These are phyloP conservation scores for Skeletonema potamos DNA, from an alignment of 108 stramenopile species.

Conservation along the genomic window DNA sequence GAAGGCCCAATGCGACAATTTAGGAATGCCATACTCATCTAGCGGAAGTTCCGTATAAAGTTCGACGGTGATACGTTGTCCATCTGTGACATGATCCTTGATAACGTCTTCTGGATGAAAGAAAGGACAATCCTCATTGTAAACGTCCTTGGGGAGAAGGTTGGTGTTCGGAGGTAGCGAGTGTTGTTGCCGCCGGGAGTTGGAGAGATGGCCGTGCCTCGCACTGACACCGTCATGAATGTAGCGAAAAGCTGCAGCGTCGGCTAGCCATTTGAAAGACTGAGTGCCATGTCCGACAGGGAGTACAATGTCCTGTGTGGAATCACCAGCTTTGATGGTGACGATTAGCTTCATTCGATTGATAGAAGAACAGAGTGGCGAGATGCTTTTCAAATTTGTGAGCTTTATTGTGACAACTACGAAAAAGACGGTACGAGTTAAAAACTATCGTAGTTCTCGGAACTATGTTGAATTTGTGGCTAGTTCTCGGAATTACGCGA, in stretches of 20 bases:
- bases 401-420: no score
- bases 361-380: no score
- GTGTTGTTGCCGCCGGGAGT: not conserved
- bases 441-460: no score
- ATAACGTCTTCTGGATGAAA: constrained; percentile 23
- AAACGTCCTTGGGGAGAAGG: constrained; percentile 22
- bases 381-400: no score
- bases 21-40: constrained; percentile 17
- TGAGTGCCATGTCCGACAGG: constrained; percentile 14
- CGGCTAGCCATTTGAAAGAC: constrained; percentile 24
- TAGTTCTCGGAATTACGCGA: no score
- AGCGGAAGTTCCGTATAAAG: constrained; percentile 6
- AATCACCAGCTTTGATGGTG: not conserved
- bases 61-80: constrained; percentile 20
- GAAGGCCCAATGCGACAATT: constrained; percentile 20
- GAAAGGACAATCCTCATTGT: constrained; percentile 15
- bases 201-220: not conserved
- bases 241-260: not conserved
- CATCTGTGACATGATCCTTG: constrained; percentile 15
- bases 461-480: no score
- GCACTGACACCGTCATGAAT: not conserved
- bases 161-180: not conserved
- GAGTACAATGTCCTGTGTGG: constrained; percentile 6
- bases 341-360: constrained; percentile 13
- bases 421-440: no score